Base-by-base conservation (phyloP, 2,329 filamentous ascomycete species). In the Alternaria sp. region DNA sequence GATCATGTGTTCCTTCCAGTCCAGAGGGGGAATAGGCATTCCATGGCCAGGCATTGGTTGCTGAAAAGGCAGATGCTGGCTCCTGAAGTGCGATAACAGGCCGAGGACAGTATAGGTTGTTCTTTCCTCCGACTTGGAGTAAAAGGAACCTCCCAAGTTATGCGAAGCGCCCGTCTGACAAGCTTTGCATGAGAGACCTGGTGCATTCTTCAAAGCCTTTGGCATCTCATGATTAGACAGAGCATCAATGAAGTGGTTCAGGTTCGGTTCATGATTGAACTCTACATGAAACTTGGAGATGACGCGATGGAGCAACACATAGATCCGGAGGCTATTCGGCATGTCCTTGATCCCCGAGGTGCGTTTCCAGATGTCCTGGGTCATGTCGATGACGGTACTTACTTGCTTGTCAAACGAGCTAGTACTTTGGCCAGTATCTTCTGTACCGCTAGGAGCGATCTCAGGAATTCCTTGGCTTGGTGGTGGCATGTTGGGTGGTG, bases 1-100 rank as follows among this genome's bases (percentile, higher is more conserved):
- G 56, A 90, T 84, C 87, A 90, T 89, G 61, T 89, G 84, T 60
- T 81, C 82, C 62, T 84, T 85, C 88, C 88, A 90, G 69, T 89
- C 85, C 28, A 81, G 70, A 11, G 74, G 69, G 25, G 65, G 43
- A 17, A 67, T 21, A 10, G 61, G 63, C 28, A 72, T 72, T 53
- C 75, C 73, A 57, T 70, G 72, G 32, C 62, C 69, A 60, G 68
- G 69, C 6, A 67, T 67, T 21, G 69, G 62, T 28, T 67, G 63
- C 43, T 69, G 66, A 19, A 59, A 46, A 26, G 75, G 62, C 64
- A 80, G 69, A 74, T 88, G 85, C 60, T 89, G 88, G 67, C 89
- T 85, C 59, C 85, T 86, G 64, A 87, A 85, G 59, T 92, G 84
- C 56, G 86, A 84, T 26, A 88, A 84, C 15, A 91, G 80, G n/a